These are phyloP conservation scores for Sordaria brevicollis DNA, from an alignment of 495 filamentous ascomycete genomes.

Conservation along the genomic window DNA sequence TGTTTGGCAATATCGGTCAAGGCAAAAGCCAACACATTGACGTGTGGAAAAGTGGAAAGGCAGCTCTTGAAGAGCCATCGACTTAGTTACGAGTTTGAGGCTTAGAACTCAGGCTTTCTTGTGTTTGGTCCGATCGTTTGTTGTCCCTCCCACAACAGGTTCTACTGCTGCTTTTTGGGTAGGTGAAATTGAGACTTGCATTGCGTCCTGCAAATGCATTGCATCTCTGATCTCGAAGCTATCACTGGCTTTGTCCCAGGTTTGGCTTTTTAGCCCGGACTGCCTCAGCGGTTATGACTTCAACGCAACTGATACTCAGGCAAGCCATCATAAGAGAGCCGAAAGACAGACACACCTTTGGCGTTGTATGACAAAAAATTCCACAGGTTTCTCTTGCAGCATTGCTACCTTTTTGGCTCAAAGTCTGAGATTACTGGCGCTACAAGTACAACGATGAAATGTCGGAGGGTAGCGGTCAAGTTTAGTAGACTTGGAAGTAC, in stretches of 20 bases:
- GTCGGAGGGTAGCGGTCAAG: not conserved
- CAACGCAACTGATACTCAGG: not conserved
- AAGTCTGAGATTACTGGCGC: not conserved
- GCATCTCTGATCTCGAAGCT: not conserved
- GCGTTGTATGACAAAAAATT: not conserved
- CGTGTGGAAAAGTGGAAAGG: not conserved
- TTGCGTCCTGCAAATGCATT: not conserved
- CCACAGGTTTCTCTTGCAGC: not conserved
- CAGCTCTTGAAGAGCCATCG: not conserved
- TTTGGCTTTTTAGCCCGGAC: not conserved
- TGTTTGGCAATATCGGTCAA: not conserved
- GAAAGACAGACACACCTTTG: not conserved
- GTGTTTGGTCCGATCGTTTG: not conserved
- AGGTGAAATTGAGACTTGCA: not conserved
- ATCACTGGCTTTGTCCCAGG: not conserved
- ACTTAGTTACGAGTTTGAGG: not conserved
- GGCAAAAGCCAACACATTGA: not conserved
- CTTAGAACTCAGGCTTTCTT: not conserved
- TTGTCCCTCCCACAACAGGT: not conserved
- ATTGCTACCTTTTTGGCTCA: not conserved
- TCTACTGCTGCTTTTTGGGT: not conserved
- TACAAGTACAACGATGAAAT: not conserved
- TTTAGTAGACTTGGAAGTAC: too few relatives aligned
- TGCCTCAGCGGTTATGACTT: not conserved
- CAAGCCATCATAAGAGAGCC: not conserved